These are phyloP conservation scores for Aegilops bicornis DNA, from an alignment of 176 grass and related monocot genomes.

Conservation along the genomic window DNA sequence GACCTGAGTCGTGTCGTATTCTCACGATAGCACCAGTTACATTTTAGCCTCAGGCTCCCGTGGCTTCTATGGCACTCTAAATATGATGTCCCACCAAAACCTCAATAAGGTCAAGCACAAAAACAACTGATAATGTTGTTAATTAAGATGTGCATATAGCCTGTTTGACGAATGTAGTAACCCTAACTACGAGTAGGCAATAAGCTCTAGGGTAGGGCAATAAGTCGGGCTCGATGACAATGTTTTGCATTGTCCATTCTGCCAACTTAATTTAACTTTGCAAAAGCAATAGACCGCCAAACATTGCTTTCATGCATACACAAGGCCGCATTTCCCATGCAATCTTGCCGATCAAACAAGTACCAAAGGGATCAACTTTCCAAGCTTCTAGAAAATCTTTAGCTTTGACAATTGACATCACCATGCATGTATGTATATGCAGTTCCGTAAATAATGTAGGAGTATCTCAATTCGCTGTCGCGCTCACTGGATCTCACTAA, in stretches of 20 bases:
- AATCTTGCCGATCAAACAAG: constrained; percentile 16
- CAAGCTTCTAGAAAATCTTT: constrained; percentile 48
- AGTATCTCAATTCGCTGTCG: constrained; percentile 19
- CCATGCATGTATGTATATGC: background rate
- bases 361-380: constrained; percentile 17
- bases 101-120: background rate
- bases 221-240: background rate
- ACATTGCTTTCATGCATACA: constrained; percentile 37
- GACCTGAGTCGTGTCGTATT: background rate
- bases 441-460: constrained; percentile 10
- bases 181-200: background rate
- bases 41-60: background rate
- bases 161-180: background rate
- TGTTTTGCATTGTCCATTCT: constrained; percentile 31
- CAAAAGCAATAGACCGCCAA: constrained; percentile 1
- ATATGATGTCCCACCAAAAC: background rate
- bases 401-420: constrained; percentile 36
- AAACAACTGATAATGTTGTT: background rate
- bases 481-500: constrained; percentile 40
- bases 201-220: background rate
- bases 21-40: background rate
- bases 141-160: background rate
- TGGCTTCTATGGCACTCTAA: background rate
- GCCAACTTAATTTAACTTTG: constrained; percentile 21
- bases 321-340: constrained; percentile 24